Conservation (phyloP, 2,329 filamentous ascomycete species). For the Moelleriella libera region DNA sequence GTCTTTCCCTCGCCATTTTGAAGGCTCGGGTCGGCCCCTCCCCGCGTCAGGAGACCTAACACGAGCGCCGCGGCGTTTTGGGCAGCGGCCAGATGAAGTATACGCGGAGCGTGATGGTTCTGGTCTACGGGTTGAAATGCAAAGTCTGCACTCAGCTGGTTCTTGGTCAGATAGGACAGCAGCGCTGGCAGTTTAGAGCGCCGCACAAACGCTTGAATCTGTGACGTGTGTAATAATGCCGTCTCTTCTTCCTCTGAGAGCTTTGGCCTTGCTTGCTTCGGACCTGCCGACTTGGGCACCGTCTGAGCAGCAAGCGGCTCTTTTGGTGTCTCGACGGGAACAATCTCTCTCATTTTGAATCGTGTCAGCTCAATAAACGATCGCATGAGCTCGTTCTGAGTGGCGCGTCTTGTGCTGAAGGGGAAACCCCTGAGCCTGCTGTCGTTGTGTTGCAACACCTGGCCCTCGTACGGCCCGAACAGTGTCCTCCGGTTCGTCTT, state of each 20-base stretch:
- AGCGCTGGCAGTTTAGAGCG: slow-evolving; percentile 82
- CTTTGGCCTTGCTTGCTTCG: slow-evolving; percentile 47
- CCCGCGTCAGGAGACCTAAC: slow-evolving; percentile 60
- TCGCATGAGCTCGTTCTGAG: slow-evolving; percentile 87
- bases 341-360: slow-evolving; percentile 69
- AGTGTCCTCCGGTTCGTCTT: slow-evolving; percentile 74
- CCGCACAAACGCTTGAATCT: slow-evolving; percentile 76
- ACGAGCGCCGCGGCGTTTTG: slow-evolving; percentile 71
- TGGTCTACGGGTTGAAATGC: slow-evolving; percentile 57
- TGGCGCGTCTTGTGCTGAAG: slow-evolving; percentile 83
- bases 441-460: slow-evolving; percentile 70
- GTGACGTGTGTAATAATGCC: slow-evolving; percentile 69
- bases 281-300: slow-evolving; percentile 20
- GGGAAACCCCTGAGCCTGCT: slow-evolving; percentile 74
- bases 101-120: slow-evolving; percentile 68
- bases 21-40: slow-evolving; percentile 57
- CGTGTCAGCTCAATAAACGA: slow-evolving; percentile 88
- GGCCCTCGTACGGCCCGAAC: slow-evolving; percentile 82
- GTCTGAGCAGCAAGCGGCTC: slow-evolving; percentile 20
- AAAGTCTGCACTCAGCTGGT: slow-evolving; percentile 58
- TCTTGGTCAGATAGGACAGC: slow-evolving; percentile 68
- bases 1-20: slow-evolving; percentile 66
- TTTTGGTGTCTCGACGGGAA: slow-evolving; percentile 40
- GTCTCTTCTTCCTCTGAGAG: slow-evolving; percentile 72
- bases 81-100: slow-evolving; percentile 73